A percentile compares a stretch with the other conserved stretches of the same genome.
These are phyloP conservation scores for Starmerella apicola DNA, from an alignment of 805 yeast species.

Conservation along the genomic window DNA sequence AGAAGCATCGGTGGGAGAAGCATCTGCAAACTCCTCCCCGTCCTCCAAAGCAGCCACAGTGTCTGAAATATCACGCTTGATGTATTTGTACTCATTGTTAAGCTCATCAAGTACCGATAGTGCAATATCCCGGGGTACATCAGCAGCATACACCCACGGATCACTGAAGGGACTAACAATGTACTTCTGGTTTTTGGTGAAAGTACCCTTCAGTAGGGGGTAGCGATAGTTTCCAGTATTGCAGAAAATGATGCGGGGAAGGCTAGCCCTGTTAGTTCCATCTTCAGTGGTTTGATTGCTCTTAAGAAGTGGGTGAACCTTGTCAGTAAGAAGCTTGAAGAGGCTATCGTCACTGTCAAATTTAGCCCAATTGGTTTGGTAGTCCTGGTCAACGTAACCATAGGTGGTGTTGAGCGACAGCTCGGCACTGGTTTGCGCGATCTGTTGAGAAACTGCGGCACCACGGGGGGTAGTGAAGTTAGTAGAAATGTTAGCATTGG, in stretches of 20 bases:
- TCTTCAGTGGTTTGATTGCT: too few relatives aligned
- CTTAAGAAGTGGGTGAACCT: conserved; percentile 37
- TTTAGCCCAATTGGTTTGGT: conserved; percentile 56
- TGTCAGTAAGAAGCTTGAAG: conserved; percentile 43
- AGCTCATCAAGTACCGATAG: conserved; percentile 39
- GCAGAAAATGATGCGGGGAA: conserved; percentile 44
- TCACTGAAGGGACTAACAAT: conserved; percentile 79
- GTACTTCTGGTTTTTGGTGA: conserved; percentile 65
- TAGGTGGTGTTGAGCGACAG: conserved; percentile 43
- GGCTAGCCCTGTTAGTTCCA: conserved; percentile 25
- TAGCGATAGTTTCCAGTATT: conserved; percentile 85
- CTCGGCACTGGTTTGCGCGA: conserved; percentile 34
- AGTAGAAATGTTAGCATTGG: conserved; percentile 26
- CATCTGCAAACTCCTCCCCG: too few relatives aligned
- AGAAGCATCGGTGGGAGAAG: too few relatives aligned
- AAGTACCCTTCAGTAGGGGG: conserved; percentile 74
- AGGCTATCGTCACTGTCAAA: conserved; percentile 45
- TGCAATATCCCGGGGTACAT: conserved; percentile 50
- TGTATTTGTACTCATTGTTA: conserved; percentile 30
- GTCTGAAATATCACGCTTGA: conserved; percentile 6
- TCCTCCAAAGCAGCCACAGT: too few relatives aligned
- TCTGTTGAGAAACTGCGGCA: conserved; percentile 32
- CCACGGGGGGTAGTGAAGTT: conserved; percentile 51
- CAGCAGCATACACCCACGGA: conserved; percentile 55
- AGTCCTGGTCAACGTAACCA: conserved; percentile 59